Base-by-base conservation (phyloP, 2,329 filamentous ascomycete genomes). In the Exophiala aquamarina region DNA sequence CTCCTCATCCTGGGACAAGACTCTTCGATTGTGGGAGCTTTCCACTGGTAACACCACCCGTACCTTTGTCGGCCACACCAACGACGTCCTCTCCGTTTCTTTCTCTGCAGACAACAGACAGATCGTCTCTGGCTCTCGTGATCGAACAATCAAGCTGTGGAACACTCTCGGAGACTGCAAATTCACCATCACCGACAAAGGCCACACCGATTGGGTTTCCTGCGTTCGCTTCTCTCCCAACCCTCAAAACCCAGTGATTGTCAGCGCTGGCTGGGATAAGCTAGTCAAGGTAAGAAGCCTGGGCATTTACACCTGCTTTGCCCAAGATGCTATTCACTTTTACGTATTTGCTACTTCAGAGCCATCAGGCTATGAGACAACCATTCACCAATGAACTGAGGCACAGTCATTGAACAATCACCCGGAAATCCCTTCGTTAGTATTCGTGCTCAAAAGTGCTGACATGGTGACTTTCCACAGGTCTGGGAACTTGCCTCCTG, bases 341-440 rank as follows among this genome's bases (percentile, higher is more conserved):
- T 44, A n/a, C 89, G 91, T 97, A 97, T 97, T 97, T 97, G 93
- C 93, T 97, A 97, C 93, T 98, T 97, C 92, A 96, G 93, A 98
- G 90, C 89, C 67, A 77, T 74, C 73, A 40, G 82, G 91, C 89
- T 74, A 95, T 97, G 93, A 98, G 92, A 98, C 89, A 84, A 94
- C 79, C 77, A 81, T 83, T 87, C 87, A 92, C 90, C 87, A 78
- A 81, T 81, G 82, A 81, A 79, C 89, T 94, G 89, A 94, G 70
- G 66, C 64, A 60, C 19, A 19, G 35, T 37, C 19, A 15, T 37
- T 18, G 10, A 19, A 37, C n/a, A 7, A 6, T 14, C 13, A 14
- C 32, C 6, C 6, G 32, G 14, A 14, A 44, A 58, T 39, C n/a
- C 17, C 6, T 34, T 18, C 6, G 5, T 34, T 34, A 8, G n/a